Evolutionary conservation across 495 filamentous ascomycete species (phyloP).

Genomic region (Aspergillus wentii): DNA sequence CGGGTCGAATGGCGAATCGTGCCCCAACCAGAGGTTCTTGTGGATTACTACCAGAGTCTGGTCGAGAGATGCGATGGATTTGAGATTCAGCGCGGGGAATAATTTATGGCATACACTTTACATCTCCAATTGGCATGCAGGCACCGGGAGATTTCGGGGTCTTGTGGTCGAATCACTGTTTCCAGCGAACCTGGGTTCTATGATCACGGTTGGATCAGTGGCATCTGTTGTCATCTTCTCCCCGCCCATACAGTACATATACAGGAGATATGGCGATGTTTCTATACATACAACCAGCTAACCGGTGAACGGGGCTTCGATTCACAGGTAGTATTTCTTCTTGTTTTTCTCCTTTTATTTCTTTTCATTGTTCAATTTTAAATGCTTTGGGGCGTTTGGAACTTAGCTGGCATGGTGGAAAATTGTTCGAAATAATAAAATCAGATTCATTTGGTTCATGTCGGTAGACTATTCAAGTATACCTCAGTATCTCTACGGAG

Average conservation of each 20-base stretch:
- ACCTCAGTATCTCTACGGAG: too few relatives aligned
- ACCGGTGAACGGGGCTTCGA: neutral
- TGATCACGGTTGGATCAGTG: too few relatives aligned
- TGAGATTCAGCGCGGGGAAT: constrained; percentile 36
- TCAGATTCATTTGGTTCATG: too few relatives aligned
- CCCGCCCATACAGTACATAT: constrained; percentile 10
- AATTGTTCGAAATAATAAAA: too few relatives aligned
- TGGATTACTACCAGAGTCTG: constrained; percentile 86
- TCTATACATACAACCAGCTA: constrained; percentile 11
- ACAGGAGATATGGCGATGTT: constrained; percentile 11
- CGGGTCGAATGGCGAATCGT: constrained; percentile 95
- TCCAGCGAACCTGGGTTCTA: too few relatives aligned
- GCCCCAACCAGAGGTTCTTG: constrained; percentile 85
- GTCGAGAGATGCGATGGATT: constrained; percentile 66
- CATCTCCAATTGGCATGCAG: too few relatives aligned
- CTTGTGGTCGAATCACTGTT: neutral
- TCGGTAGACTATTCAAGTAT: too few relatives aligned
- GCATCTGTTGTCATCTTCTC: too few relatives aligned
- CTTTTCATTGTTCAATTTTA: neutral
- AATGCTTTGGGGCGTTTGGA: too few relatives aligned
- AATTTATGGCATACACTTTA: too few relatives aligned
- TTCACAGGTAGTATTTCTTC: neutral
- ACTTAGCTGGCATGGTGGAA: too few relatives aligned
- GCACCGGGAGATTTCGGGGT: too few relatives aligned
- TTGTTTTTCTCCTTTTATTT: constrained; percentile 4